Percentiles rank a stretch among this genome's conserved stretches.
Conservation (phyloP, 2,329 filamentous ascomycete species). For the Chaetothyriales sp. region DNA sequence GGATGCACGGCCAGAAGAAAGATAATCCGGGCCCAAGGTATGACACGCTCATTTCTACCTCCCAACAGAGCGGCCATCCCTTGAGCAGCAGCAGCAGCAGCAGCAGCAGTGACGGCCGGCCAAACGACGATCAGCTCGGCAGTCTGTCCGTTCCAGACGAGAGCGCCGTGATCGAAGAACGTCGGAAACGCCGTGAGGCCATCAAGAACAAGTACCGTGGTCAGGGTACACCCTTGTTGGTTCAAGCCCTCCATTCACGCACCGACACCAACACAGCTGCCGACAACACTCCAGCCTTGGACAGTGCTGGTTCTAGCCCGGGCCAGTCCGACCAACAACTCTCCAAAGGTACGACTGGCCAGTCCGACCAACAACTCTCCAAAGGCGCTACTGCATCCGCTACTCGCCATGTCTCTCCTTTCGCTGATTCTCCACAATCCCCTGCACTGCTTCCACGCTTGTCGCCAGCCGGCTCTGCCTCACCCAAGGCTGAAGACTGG, state of each 20-base stretch:
- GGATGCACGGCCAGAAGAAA: constrained; percentile 49
- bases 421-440: not conserved
- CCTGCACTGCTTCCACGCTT: constrained; percentile 3
- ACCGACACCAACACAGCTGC: constrained; percentile 41
- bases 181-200: constrained; percentile 70
- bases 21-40: constrained; percentile 31
- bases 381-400: constrained; percentile 7
- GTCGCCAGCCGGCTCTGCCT: constrained; percentile 43
- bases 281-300: constrained; percentile 38
- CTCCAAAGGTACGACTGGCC: no score
- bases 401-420: not conserved
- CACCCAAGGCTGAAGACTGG: constrained; percentile 54
- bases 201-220: constrained; percentile 67
- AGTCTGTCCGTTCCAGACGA: constrained; percentile 44
- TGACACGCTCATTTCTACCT: not conserved
- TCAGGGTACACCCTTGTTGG: constrained; percentile 57
- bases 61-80: constrained; percentile 1
- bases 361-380: not conserved
- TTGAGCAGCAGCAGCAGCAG: not conserved
- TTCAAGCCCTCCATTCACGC: constrained; percentile 61
- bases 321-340: not conserved
- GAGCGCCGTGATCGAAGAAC: constrained; percentile 69
- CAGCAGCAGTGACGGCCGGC: not conserved
- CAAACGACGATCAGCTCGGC: not conserved
- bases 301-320: constrained; percentile 12